Conservation (phyloP, 164 flowering plant genomes). For the Tetracentron sinense region DNA sequence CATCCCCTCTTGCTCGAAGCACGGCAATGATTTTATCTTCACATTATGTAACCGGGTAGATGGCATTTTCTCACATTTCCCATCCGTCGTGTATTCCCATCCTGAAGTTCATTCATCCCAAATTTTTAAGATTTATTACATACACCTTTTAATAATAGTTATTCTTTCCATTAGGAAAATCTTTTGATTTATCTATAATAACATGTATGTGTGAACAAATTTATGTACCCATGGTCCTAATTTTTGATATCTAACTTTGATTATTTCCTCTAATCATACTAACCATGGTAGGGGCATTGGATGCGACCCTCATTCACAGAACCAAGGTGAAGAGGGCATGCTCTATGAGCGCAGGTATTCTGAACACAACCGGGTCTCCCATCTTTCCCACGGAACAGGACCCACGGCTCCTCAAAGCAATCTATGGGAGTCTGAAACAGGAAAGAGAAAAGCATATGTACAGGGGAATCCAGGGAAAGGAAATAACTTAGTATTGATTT, state of each 20-base stretch:
- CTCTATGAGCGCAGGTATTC: constrained; percentile 97
- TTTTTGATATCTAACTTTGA: no score
- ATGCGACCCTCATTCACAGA: constrained; percentile 94
- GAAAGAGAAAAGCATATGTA: not conserved
- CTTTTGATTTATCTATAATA: no score
- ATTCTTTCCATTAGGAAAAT: no score
- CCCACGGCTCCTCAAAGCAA: constrained; percentile 97
- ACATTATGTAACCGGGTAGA: constrained; percentile 67
- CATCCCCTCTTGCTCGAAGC: constrained; percentile 92
- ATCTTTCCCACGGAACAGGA: constrained; percentile 88
- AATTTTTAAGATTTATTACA: not conserved
- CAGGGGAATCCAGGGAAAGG: not conserved
- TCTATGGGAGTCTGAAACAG: constrained; percentile 78
- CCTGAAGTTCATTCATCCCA: constrained; percentile 40
- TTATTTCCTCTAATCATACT: constrained; percentile 22
- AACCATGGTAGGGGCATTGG: constrained; percentile 96
- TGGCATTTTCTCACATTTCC: constrained; percentile 98
- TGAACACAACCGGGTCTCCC: constrained; percentile 93
- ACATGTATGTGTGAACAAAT: no score
- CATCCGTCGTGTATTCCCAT: constrained; percentile 96
- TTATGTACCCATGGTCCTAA: no score
- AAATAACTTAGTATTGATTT: no score
- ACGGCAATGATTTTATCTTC: constrained; percentile 72
- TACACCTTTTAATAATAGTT: no score
- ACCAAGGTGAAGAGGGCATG: constrained; percentile 97